A percentile compares a stretch with the other conserved stretches of the same genome.
Conservation (phyloP, 2,329 filamentous ascomycete species). For the Aureobasidium melanogenum region DNA sequence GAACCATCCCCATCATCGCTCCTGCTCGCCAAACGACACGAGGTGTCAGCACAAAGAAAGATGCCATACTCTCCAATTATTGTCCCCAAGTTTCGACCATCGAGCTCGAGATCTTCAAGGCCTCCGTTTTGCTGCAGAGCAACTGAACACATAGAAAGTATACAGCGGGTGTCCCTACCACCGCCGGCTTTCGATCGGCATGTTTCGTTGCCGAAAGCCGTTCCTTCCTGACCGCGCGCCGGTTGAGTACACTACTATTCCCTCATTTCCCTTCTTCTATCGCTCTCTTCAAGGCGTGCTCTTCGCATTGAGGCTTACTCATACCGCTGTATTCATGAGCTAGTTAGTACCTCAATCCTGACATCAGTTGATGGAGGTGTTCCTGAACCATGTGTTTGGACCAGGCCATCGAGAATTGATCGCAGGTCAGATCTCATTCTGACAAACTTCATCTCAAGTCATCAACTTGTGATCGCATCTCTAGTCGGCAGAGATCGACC, state of each 20-base stretch:
- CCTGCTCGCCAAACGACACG: background rate
- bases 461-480: background rate
- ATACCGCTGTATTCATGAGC: background rate
- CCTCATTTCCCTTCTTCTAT: background rate
- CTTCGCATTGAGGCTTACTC: background rate
- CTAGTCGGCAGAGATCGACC: background rate
- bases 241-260: background rate
- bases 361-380: background rate
- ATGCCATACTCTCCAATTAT: background rate
- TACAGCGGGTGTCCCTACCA: background rate
- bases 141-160: background rate
- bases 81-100: too few species aligned
- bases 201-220: background rate
- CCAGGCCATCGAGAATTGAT: background rate
- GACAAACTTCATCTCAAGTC: background rate
- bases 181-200: background rate
- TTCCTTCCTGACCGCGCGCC: conserved; percentile 1
- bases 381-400: background rate
- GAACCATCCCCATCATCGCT: background rate
- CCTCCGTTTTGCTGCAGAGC: background rate
- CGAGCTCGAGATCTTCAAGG: background rate
- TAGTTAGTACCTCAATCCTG: background rate
- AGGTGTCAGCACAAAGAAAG: background rate
- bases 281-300: background rate
- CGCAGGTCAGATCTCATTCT: background rate